These are phyloP conservation scores for Podila minutissima DNA, from an alignment of 192 early-diverging fungal genomes.

Conservation along the genomic window DNA sequence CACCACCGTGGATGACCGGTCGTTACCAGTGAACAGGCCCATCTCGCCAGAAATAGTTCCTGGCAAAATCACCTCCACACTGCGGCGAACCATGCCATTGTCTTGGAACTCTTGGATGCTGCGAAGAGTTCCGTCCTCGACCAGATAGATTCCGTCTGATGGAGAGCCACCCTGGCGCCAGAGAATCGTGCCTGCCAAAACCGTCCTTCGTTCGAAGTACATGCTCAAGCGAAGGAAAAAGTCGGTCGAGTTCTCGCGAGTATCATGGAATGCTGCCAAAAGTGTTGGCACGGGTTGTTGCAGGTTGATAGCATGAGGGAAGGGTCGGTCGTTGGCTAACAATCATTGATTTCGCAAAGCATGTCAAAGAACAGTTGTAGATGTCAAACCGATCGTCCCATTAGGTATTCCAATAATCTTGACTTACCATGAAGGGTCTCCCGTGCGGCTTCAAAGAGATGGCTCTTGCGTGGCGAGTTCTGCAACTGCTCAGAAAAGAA, in stretches of 20 bases:
- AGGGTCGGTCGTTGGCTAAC: slow-evolving; percentile 19
- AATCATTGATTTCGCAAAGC: background rate
- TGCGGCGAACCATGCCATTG: slow-evolving; percentile 22
- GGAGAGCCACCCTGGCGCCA: slow-evolving; percentile 71
- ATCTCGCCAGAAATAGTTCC: slow-evolving; percentile 94
- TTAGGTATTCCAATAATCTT: background rate
- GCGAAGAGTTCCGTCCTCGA: slow-evolving; percentile 74
- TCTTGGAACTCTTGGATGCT: slow-evolving; percentile 51
- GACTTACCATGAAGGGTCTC: slow-evolving; percentile 42
- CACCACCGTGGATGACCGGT: slow-evolving; percentile 68
- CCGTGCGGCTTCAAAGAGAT: slow-evolving; percentile 38
- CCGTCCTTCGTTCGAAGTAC: slow-evolving; percentile 71
- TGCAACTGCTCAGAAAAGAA: slow-evolving; percentile 44
- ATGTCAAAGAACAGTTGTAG: background rate
- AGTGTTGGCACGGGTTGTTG: slow-evolving; percentile 65
- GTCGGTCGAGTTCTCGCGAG: slow-evolving; percentile 59
- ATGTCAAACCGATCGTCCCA: background rate
- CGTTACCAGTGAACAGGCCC: slow-evolving; percentile 72
- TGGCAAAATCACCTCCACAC: slow-evolving; percentile 86
- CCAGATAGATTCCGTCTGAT: slow-evolving; percentile 73
- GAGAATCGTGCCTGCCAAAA: slow-evolving; percentile 65
- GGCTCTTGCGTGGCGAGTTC: slow-evolving; percentile 44
- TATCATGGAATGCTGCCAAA: slow-evolving; percentile 72
- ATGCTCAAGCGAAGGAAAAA: slow-evolving; percentile 66
- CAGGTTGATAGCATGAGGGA: slow-evolving; percentile 49